Conservation (phyloP, 306 rosid species). For the Quercus dentata region DNA sequence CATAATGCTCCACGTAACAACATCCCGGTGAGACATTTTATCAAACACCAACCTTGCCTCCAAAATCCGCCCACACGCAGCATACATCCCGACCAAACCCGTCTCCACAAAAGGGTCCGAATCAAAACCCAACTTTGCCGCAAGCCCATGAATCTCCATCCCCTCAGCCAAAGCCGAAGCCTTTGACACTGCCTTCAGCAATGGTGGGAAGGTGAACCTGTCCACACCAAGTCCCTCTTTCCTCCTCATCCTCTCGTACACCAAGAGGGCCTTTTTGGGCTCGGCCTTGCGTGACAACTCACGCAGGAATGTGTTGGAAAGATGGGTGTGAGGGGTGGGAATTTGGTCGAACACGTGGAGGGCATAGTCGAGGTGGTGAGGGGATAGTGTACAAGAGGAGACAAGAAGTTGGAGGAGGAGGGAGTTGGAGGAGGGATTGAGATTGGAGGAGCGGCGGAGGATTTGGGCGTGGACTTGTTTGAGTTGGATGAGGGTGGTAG, state of each 20-base stretch:
- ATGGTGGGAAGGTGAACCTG: constrained; percentile 70
- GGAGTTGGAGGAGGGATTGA: constrained; percentile 26
- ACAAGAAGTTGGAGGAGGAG: constrained; percentile 48
- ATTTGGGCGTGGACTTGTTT: constrained; percentile 73
- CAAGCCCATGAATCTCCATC: constrained; percentile 70
- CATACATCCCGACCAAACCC: constrained; percentile 63
- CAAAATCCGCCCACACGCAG: constrained; percentile 49
- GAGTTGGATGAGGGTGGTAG: constrained; percentile 42
- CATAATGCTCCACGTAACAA: constrained; percentile 79
- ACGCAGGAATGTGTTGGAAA: constrained; percentile 64
- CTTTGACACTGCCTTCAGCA: constrained; percentile 60
- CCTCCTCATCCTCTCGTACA: constrained; percentile 52
- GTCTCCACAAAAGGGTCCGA: constrained; percentile 75
- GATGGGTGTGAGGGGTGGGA: constrained; percentile 41
- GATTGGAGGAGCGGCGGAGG: constrained; percentile 46
- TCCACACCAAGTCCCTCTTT: constrained; percentile 36
- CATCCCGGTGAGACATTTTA: constrained; percentile 71
- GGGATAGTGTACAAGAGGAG: constrained; percentile 35
- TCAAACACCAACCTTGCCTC: constrained; percentile 79
- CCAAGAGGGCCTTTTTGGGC: constrained; percentile 47
- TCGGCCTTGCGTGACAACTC: constrained; percentile 51
- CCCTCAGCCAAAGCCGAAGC: constrained; percentile 44
- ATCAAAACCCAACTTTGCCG: constrained; percentile 57
- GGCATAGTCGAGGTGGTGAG: constrained; percentile 51
- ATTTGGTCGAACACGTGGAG: constrained; percentile 60